phyloP scores from a whole-genome alignment of 139 green algal species.

The Penium margaritaceum region DNA sequence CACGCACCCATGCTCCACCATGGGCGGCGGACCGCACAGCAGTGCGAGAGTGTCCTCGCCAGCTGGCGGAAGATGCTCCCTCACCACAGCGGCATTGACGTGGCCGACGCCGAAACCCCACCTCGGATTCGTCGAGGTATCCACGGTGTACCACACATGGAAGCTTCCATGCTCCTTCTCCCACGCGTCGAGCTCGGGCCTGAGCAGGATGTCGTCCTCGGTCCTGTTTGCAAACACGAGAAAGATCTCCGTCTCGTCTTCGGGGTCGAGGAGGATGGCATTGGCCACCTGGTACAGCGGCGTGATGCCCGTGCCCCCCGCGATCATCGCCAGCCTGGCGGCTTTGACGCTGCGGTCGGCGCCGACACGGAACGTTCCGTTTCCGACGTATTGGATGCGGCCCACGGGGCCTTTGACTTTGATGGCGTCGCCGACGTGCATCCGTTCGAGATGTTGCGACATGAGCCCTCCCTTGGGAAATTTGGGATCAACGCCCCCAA shows the following conservation, averaged over 20 bases:
- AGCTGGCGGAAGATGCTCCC: conserved; percentile 57
- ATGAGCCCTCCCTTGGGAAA: conserved; percentile 84
- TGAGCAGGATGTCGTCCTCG: conserved; percentile 87
- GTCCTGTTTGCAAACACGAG: conserved; percentile 87
- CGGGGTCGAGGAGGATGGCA: conserved; percentile 66
- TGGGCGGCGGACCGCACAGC: conserved; percentile 84
- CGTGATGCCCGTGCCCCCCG: conserved; percentile 84
- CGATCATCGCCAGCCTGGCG: conserved; percentile 81
- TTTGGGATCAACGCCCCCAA: conserved; percentile 66
- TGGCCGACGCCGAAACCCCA: conserved; percentile 70
- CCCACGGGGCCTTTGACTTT: conserved; percentile 86
- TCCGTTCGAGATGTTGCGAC: conserved; percentile 61
- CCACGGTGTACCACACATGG: conserved; percentile 50
- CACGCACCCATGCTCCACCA: conserved; percentile 85
- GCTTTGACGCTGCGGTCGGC: conserved; percentile 37
- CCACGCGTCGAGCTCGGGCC: conserved; percentile 73
- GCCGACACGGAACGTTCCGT: conserved; percentile 44
- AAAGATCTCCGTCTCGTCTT: conserved; percentile 71
- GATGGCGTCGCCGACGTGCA: conserved; percentile 81
- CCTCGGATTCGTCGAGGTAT: conserved; percentile 41
- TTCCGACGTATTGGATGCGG: conserved; percentile 75
- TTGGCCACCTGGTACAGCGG: conserved; percentile 53
- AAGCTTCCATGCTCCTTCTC: conserved; percentile 4
- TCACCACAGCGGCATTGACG: conserved; percentile 73
- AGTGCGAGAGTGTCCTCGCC: conserved; percentile 56